These are phyloP conservation scores for Dimargaris cristalligena DNA, from an alignment of 192 early-diverging fungal species.

Conservation along the genomic window DNA sequence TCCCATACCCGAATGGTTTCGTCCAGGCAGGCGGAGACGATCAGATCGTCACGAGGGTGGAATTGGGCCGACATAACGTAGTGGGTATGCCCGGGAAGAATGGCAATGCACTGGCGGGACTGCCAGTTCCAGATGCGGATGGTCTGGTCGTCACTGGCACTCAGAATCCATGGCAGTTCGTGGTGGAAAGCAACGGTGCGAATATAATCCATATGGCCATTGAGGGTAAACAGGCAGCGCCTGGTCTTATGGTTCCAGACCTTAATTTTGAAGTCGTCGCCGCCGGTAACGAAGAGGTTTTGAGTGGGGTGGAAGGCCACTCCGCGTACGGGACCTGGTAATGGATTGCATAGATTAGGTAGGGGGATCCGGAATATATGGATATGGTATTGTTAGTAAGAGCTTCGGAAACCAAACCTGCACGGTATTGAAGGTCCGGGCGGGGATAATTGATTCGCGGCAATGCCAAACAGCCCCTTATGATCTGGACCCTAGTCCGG, in stretches of 20 bases:
- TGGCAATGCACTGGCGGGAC: conserved; percentile 90
- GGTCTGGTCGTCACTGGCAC: conserved; percentile 93
- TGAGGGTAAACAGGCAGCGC: conserved; percentile 89
- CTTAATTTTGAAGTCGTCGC: conserved; percentile 99
- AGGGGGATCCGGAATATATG: too few relatives aligned
- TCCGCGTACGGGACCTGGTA: conserved; percentile 84
- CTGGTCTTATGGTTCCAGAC: conserved; percentile 99
- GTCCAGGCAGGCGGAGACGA: conserved; percentile 91
- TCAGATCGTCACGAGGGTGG: conserved; percentile 93
- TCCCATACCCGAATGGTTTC: conserved; percentile 99
- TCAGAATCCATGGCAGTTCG: conserved; percentile 96
- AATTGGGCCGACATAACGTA: conserved; percentile 98
- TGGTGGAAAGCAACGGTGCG: conserved; percentile 94
- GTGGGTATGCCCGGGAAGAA: conserved; percentile 95
- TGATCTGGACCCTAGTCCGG: too few relatives aligned
- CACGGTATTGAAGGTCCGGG: too few relatives aligned
- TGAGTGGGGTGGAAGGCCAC: conserved; percentile 92
- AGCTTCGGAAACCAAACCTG: too few relatives aligned
- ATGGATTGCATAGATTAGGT: too few relatives aligned
- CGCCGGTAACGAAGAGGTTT: conserved; percentile 93
- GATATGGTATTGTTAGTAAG: too few relatives aligned
- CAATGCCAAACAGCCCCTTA: too few relatives aligned
- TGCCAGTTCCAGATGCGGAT: conserved; percentile 99
- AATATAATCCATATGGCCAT: conserved; percentile 96
- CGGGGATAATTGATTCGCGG: too few relatives aligned